Evolutionary conservation across 1,284 basidiomycete genomes (phyloP), one percentile per base, ranked within the genome.

Genomic region (Pyrrhoderma lamaoense): DNA sequence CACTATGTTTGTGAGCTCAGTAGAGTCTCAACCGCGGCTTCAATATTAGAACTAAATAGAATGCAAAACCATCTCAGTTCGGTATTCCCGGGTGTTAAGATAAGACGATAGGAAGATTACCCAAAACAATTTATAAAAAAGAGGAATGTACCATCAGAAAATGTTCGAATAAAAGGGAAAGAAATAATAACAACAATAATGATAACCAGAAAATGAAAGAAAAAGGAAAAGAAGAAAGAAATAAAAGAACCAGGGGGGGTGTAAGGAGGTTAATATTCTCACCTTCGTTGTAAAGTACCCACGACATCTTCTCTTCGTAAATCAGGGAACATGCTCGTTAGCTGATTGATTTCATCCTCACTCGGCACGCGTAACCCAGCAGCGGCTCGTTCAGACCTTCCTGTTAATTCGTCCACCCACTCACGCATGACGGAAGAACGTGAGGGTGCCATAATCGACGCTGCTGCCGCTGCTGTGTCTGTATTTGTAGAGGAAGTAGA

Each of bases 241-340:
- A 11, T 37, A 16, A 16, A 37, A 9, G 35, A 37, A 37, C 35
- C 11, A 37, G 11, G 16, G 35, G 16, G 35, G 16, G 35, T 16
- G 16, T n/a, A 37, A 11, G 35, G 35, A 37, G 16, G 38, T 47
- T 42, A 46, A 16, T 25, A 2, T 16, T 68, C 81, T 61, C 62
- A 90, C 90, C 86, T 92, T 64, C 85, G 70, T 63, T 93, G 89
- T 40, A 94, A 69, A 7, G 89, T 82, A 31, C 75, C 77, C 8
- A 91, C 75, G n/a, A 93, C 70, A n/a, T 80, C 75, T 45, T 88
- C 84, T 48, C 89, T 71, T 23, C 77, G 75, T 31, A 89, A 63
- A 62, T 88, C 80, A 14, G 91, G 90, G 64, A 94, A 94, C 85
- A 94, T 92, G 49, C 67, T 75, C 45, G 77, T 78, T 55, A 93